These are phyloP conservation scores for Trichoderma sp. DNA, from an alignment of 2,329 filamentous ascomycete genomes.

Conservation along the genomic window DNA sequence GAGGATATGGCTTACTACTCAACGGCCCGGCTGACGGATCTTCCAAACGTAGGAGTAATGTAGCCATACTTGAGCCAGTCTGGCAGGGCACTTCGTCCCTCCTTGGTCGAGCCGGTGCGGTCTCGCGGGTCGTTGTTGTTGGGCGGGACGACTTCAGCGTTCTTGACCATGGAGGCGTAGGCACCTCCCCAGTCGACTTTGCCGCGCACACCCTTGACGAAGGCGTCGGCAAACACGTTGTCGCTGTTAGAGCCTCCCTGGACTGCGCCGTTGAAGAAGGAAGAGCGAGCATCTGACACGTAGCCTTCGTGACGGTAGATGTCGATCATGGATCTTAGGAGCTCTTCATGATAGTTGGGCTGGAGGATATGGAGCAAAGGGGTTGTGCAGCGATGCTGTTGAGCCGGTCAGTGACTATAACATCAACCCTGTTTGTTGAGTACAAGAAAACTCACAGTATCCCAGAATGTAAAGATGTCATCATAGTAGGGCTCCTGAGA, in stretches of 20 bases:
- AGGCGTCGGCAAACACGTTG: constrained; percentile 72
- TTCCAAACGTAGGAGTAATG: constrained; percentile 63
- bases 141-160: constrained; percentile 64
- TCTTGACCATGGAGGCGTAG: constrained; percentile 64
- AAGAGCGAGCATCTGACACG: constrained; percentile 66
- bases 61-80: constrained; percentile 68
- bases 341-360: constrained; percentile 63
- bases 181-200: constrained; percentile 65
- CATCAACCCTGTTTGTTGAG: too few species aligned
- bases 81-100: constrained; percentile 68
- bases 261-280: constrained; percentile 68
- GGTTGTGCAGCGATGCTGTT: constrained; percentile 64
- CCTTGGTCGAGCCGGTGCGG: constrained; percentile 62
- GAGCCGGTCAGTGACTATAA: background rate
- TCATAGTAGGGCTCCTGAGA: constrained; percentile 70
- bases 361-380: constrained; percentile 67
- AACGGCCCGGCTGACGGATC: constrained; percentile 65
- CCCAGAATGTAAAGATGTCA: constrained; percentile 72
- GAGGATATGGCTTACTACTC: constrained; percentile 54
- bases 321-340: constrained; percentile 68
- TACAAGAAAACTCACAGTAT: constrained; percentile 42
- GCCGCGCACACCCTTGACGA: constrained; percentile 66
- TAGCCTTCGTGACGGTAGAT: constrained; percentile 67
- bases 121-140: constrained; percentile 63
- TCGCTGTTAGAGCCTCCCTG: constrained; percentile 73